These are phyloP conservation scores for Sherardia arvensis DNA, from an alignment of 257 asterid species.

Conservation along the genomic window DNA sequence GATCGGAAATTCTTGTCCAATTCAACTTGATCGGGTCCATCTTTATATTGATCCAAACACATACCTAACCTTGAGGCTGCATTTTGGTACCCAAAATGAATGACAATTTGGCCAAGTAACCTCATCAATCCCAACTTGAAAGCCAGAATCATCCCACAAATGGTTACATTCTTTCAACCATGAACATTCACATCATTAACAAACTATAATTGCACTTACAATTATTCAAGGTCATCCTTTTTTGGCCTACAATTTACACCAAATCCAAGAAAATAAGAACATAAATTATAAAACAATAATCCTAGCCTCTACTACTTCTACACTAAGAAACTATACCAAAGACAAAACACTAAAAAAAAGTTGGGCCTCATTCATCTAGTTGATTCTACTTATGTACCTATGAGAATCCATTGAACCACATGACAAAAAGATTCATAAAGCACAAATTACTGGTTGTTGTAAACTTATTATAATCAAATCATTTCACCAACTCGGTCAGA, in stretches of 20 bases:
- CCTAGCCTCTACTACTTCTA: not conserved
- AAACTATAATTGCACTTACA: not conserved
- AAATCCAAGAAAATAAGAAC: not conserved
- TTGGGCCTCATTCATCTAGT: not conserved
- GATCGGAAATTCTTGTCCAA: too few relatives aligned
- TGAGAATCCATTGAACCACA: not conserved
- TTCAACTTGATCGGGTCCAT: too few relatives aligned
- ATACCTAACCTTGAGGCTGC: not conserved
- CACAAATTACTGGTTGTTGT: not conserved
- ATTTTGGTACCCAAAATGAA: not conserved
- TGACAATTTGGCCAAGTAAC: not conserved
- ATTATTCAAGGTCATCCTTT: not conserved
- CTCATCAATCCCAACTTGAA: not conserved
- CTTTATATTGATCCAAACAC: not conserved
- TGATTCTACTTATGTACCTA: not conserved
- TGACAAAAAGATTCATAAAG: conserved; percentile 1
- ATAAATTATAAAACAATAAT: not conserved
- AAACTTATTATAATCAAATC: not conserved
- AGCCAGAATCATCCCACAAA: not conserved
- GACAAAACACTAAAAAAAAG: not conserved
- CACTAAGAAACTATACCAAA: not conserved
- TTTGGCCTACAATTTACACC: not conserved
- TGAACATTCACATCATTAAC: not conserved
- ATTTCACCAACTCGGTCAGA: conserved; percentile 15
- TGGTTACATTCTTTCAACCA: not conserved